A percentile compares a stretch with the other conserved stretches of the same genome.
Evolutionary conservation across 1,139 yeast genomes (phyloP).

Genomic region (Oligophagozyma castellii): DNA sequence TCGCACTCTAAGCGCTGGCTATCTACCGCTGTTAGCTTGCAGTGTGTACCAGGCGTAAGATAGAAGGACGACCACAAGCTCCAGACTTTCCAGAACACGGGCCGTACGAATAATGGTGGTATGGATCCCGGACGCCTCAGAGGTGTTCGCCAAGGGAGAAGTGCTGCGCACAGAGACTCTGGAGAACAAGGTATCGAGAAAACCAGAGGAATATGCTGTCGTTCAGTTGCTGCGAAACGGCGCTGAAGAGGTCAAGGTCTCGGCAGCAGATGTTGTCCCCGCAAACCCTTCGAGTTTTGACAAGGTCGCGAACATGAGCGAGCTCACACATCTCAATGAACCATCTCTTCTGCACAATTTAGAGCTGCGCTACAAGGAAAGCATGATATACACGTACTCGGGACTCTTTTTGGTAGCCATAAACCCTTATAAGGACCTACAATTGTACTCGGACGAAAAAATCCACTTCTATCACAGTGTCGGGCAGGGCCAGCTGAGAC

Average conservation of each 20-base stretch:
- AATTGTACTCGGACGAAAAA: constrained; percentile 55
- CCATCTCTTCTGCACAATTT: constrained; percentile 85
- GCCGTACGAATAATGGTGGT: constrained; percentile 27
- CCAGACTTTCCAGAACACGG: no score
- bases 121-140: constrained; percentile 66
- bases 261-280: constrained; percentile 36
- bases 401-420: constrained; percentile 93
- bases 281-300: constrained; percentile 90
- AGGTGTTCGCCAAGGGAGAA: constrained; percentile 58
- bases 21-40: no score
- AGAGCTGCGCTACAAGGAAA: constrained; percentile 61
- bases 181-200: constrained; percentile 11
- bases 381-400: constrained; percentile 62
- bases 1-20: no score
- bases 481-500: not conserved
- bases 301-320: constrained; percentile 90
- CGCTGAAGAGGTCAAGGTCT: constrained; percentile 29
- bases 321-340: constrained; percentile 83
- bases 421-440: constrained; percentile 72
- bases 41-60: no score
- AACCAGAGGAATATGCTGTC: constrained; percentile 6
- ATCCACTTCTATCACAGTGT: constrained; percentile 38
- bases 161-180: constrained; percentile 24
- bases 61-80: no score
- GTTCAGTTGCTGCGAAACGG: constrained; percentile 5